A percentile compares a stretch with the other conserved stretches of the same genome.
Conservation (phyloP, 441 rosid species). For the Gossypium laxum region DNA sequence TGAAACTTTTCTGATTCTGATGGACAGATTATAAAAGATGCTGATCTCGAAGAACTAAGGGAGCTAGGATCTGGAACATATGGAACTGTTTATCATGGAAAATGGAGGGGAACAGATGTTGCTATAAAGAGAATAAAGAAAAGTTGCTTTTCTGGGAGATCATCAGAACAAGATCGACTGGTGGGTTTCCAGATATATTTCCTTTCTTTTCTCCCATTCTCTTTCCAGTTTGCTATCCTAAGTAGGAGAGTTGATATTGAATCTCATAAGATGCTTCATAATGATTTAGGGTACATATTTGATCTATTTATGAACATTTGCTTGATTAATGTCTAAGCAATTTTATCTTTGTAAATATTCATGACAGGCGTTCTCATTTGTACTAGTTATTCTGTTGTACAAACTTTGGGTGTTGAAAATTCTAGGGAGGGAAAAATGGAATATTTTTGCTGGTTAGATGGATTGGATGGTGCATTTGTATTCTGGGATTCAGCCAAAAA, state of each 20-base stretch:
- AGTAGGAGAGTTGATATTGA: not conserved
- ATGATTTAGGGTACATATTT: not conserved
- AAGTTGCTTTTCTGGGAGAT: conserved; percentile 54
- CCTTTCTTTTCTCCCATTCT: not conserved
- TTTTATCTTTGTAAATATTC: not conserved
- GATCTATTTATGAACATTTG: not conserved
- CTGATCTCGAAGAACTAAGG: conserved; percentile 52
- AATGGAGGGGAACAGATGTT: conserved; percentile 65
- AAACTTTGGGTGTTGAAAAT: not conserved
- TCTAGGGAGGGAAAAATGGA: not conserved
- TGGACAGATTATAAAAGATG: conserved; percentile 41
- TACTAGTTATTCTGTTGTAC: not conserved
- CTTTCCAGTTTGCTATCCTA: not conserved
- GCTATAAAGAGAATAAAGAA: conserved; percentile 61
- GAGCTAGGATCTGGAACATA: conserved; percentile 60
- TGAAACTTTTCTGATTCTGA: conserved; percentile 13
- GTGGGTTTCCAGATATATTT: conserved; percentile 24
- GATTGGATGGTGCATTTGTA: not conserved
- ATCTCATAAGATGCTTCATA: conserved; percentile 1
- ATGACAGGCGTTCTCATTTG: not conserved
- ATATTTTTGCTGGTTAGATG: not conserved
- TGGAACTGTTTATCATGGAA: conserved; percentile 61
- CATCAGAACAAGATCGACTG: conserved; percentile 55
- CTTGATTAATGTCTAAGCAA: not conserved
- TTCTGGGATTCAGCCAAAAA: not conserved